Evolutionary conservation across 345 rosid species (phyloP).

Genomic region (Geranium rotundifolium): DNA sequence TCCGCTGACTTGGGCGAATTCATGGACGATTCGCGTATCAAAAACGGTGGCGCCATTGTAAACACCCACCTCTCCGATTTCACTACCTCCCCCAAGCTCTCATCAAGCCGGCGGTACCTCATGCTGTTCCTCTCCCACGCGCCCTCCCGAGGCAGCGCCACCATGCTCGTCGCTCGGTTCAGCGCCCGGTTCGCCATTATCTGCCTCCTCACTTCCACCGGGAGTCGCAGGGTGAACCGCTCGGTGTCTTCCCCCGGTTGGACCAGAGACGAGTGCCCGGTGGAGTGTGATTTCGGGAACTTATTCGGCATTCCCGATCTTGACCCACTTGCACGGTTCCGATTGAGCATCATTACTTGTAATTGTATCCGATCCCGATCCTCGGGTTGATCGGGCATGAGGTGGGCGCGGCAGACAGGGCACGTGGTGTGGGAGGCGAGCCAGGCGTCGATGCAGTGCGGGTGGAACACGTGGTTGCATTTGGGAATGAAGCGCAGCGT

Average conservation of each 20-base stretch:
- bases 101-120: conserved; percentile 19
- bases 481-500: conserved; percentile 89
- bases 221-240: conserved; percentile 66
- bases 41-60: conserved; percentile 29
- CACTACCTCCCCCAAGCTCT: conserved; percentile 15
- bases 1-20: conserved; percentile 27
- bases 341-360: conserved; percentile 10
- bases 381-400: conserved; percentile 16
- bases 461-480: conserved; percentile 88
- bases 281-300: conserved; percentile 68
- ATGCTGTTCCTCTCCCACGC: conserved; percentile 37
- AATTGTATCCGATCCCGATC: conserved; percentile 12
- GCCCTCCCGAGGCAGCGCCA: conserved; percentile 42
- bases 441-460: conserved; percentile 89
- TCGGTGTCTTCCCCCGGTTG: conserved; percentile 79
- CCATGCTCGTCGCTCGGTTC: conserved; percentile 56
- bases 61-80: conserved; percentile 52
- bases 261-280: conserved; percentile 72
- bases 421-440: conserved; percentile 75
- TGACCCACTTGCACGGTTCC: conserved; percentile 46
- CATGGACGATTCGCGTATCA: conserved; percentile 40
- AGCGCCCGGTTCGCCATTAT: conserved; percentile 40
- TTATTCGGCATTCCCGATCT: conserved; percentile 25
- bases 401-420: conserved; percentile 85
- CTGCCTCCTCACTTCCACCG: conserved; percentile 65